Base-by-base conservation (phyloP, 129 eudicot species). In the Ambrosia trifida region DNA sequence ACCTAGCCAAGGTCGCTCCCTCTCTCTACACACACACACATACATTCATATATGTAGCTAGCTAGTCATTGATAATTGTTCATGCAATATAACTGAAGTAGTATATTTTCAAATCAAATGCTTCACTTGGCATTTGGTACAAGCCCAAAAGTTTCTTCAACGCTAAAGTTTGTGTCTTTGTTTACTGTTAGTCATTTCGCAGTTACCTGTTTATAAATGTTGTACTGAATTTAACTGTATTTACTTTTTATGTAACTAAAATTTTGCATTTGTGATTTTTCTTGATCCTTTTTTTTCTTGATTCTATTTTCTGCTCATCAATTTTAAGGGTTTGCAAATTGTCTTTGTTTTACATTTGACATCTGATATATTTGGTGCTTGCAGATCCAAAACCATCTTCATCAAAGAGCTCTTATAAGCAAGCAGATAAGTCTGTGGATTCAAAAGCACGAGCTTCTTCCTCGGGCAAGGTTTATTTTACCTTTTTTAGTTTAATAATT, bases 361-460 rank as follows among this genome's bases (percentile, higher is more conserved):
- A 41, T 52, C 74, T 69, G 38, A 67, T 50, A 8, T 47, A 14
- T 4, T 59, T 80, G 53, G 54, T 79, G 72, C 69, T 70, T 76
- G 84, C 88, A 92, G 98, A 68, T 65, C 41, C 61, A 69, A 81
- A 81, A 69, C 79, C 73, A 77, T 64, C 89, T 16, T 33, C 87
- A 17, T 73, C 89, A 13, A 76, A 76, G 51, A 87, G 82, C 81
- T 38, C 85, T 46, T 66, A n/a, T 47, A 81, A 81, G 83, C 84
- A 74, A 75, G 86, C 60, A 33, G 86, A 82, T 50, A 81, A 79
- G 71, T n/a, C 73, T 61, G 24, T 69, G 20, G 63, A 65, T 16
- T 49, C 81, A 41, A 70, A 81, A 75, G 60, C 84, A 43, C 74
- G 71, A 62, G 68, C 88, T 77, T 65, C 85, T 76, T 71, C 75